A percentile compares a stretch with the other conserved stretches of the same genome.
These are phyloP conservation scores for Prinsepia uniflora DNA, from an alignment of 306 rosid species.

Conservation along the genomic window DNA sequence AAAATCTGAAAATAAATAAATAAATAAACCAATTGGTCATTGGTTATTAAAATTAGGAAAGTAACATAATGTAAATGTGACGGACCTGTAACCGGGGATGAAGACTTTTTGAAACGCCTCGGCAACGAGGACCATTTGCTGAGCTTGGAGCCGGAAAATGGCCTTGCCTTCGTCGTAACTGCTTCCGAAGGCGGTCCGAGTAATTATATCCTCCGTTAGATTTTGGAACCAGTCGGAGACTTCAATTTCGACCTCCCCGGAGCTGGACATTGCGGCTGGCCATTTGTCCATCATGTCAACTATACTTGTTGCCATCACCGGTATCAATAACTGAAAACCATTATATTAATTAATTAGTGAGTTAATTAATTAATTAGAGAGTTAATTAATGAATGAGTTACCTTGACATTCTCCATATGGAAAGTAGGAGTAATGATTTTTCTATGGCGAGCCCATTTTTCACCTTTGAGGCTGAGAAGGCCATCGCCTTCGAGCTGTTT, in stretches of 20 bases:
- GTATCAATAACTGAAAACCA: conserved; percentile 56
- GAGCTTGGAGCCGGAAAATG: conserved; percentile 63
- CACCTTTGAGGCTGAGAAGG: conserved; percentile 87
- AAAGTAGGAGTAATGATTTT: conserved; percentile 85
- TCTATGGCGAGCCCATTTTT: conserved; percentile 92
- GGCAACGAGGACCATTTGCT: conserved; percentile 79
- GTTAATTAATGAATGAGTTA: conserved; percentile 12
- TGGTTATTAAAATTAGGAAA: neutral
- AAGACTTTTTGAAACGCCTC: conserved; percentile 81
- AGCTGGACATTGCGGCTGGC: conserved; percentile 37
- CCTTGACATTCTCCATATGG: conserved; percentile 90
- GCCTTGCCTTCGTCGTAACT: conserved; percentile 93
- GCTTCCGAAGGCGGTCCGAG: conserved; percentile 74
- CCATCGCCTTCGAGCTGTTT: conserved; percentile 98
- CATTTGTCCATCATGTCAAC: conserved; percentile 75
- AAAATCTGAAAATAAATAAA: conserved; percentile 37
- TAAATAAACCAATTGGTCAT: neutral
- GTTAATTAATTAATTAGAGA: neutral
- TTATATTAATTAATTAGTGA: neutral
- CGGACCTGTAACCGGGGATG: conserved; percentile 92
- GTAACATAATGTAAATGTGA: neutral
- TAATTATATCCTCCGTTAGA: conserved; percentile 75
- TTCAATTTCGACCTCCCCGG: conserved; percentile 83
- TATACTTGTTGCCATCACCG: conserved; percentile 74
- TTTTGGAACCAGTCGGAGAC: conserved; percentile 77